A percentile compares a stretch with the other conserved stretches of the same genome.
These are phyloP conservation scores for Globisporangium nunn DNA, from an alignment of 352 stramenopile genomes.

Conservation along the genomic window DNA sequence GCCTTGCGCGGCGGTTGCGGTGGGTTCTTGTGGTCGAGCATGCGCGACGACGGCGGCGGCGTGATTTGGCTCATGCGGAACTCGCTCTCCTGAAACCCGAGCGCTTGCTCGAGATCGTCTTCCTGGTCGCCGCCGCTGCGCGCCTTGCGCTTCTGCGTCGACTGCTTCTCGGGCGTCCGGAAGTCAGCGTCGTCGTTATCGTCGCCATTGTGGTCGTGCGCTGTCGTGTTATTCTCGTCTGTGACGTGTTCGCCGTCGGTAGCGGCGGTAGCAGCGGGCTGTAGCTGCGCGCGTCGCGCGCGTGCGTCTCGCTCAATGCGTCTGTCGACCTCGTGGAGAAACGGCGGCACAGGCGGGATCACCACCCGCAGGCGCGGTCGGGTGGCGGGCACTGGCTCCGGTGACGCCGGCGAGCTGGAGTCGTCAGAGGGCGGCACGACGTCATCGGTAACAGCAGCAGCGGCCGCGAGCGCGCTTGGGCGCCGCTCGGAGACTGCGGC, in stretches of 20 bases:
- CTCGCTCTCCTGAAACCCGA: constrained; percentile 21
- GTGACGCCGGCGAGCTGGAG: neutral
- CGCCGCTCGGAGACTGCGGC: neutral
- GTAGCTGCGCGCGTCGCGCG: neutral
- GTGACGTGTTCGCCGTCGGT: neutral
- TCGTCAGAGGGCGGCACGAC: constrained; percentile 8
- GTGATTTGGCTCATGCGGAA: constrained; percentile 42
- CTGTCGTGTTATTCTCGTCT: neutral
- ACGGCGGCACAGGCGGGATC: constrained; percentile 15
- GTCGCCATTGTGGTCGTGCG: neutral
- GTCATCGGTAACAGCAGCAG: neutral
- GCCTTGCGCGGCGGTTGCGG: constrained; percentile 40
- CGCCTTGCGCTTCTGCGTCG: constrained; percentile 9
- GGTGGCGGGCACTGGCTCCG: neutral
- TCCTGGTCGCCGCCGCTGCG: neutral
- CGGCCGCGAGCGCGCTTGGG: neutral
- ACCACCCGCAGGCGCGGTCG: constrained; percentile 8
- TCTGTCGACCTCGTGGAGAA: constrained; percentile 15
- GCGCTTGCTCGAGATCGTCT: constrained; percentile 13
- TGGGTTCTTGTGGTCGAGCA: constrained; percentile 63
- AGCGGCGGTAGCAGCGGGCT: neutral
- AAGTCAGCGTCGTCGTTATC: constrained; percentile 7
- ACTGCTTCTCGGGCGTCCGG: constrained; percentile 13
- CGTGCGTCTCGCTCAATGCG: constrained; percentile 5
- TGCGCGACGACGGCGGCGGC: constrained; percentile 51